phyloP scores from a whole-genome alignment of 257 asterid genomes.

The Solanum pimpinellifolium region DNA sequence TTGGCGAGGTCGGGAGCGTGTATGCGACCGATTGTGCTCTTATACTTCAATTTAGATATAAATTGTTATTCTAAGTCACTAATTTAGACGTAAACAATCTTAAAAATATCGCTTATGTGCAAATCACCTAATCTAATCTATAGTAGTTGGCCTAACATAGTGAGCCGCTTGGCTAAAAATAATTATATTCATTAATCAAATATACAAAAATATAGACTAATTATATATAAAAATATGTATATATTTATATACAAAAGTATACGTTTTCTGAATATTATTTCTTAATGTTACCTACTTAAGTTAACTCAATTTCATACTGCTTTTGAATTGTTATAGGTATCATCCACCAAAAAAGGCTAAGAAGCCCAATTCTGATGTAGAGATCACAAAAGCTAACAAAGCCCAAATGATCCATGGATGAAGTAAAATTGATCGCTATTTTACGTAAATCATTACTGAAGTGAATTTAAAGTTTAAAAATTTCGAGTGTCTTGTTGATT shows the following conservation, averaged over 20 bases:
- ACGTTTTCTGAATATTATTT: background rate
- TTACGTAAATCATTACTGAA: background rate
- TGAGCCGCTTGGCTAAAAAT: too few relatives aligned
- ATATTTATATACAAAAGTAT: too few relatives aligned
- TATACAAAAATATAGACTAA: background rate
- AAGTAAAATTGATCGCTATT: background rate
- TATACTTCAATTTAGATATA: background rate
- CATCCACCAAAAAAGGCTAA: background rate
- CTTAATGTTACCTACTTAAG: background rate
- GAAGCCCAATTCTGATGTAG: background rate
- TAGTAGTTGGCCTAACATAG: background rate
- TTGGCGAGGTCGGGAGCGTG: too few relatives aligned
- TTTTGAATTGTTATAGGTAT: background rate
- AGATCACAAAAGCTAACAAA: background rate
- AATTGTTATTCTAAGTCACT: background rate
- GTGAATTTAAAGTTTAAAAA: background rate
- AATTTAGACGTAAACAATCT: background rate
- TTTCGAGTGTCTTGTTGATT: background rate
- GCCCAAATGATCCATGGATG: background rate
- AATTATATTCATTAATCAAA: too few relatives aligned
- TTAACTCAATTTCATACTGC: background rate
- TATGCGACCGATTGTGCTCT: background rate
- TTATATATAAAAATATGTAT: too few relatives aligned
- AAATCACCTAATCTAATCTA: background rate
- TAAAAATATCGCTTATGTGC: background rate